phyloP scores from a whole-genome alignment of 352 stramenopile species.

The Phytophthora uliginosa region DNA sequence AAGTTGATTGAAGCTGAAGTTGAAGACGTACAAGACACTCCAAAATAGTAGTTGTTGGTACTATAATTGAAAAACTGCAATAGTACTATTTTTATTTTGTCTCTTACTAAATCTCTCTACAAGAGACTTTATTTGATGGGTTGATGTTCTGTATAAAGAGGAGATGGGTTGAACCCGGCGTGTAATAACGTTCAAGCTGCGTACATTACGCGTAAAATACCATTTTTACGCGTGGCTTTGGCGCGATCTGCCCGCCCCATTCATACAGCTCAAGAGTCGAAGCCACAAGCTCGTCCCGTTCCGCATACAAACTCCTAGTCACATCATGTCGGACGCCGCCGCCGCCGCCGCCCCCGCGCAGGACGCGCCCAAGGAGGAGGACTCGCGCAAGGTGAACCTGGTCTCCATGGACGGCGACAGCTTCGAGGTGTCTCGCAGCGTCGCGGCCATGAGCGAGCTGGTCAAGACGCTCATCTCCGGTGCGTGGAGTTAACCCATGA shows the following conservation, averaged over 20 bases:
- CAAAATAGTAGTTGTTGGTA: too few species aligned
- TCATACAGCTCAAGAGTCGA: constrained; percentile 24
- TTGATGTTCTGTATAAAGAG: constrained; percentile 13
- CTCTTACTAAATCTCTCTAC: background rate
- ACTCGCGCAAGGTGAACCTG: constrained; percentile 70
- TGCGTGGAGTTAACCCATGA: constrained; percentile 96
- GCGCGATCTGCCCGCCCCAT: background rate
- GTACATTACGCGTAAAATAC: background rate
- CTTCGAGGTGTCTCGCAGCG: constrained; percentile 52
- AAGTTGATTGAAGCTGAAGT: constrained; percentile 12
- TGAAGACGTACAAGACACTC: too few species aligned
- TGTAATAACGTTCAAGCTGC: background rate
- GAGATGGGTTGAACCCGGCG: constrained; percentile 1
- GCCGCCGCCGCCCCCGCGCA: constrained; percentile 35
- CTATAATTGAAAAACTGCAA: too few species aligned
- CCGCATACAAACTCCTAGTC: constrained; percentile 29
- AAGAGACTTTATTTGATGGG: constrained; percentile 3
- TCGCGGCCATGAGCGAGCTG: constrained; percentile 57
- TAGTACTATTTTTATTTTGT: too few species aligned
- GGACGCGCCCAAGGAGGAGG: constrained; percentile 72
- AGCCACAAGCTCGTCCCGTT: constrained; percentile 12
- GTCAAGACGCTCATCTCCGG: constrained; percentile 75
- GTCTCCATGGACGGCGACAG: constrained; percentile 66
- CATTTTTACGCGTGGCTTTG: constrained; percentile 14
- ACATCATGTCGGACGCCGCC: constrained; percentile 67